Base-by-base conservation (phyloP, 352 stramenopile genomes). In the Phytopythium oedochilum region DNA sequence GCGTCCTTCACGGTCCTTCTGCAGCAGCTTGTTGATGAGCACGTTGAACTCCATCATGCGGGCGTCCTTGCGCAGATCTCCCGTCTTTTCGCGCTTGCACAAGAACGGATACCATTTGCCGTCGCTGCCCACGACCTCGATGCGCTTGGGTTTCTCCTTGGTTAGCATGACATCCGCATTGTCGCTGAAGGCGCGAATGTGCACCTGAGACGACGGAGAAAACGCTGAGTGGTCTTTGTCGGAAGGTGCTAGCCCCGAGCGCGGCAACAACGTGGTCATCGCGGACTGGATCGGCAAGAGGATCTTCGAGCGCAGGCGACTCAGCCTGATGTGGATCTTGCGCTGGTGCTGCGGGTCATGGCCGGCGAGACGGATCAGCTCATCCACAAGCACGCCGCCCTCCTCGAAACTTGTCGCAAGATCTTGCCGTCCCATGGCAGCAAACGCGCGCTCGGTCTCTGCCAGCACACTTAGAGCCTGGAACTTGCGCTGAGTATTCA, bases 31-130 rank as follows among this genome's bases (percentile, higher is more conserved):
- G 80, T 99, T 99, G 46, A 99, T 98, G 61, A 99, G 97, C 53
- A 89, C 97, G 63, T 98, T 99, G 53, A 99, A 97, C 71, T 99
- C 98, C 93, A 99, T 99, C 72, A 99, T 97, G 36, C 97, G 91
- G 22, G 96, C 92, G 77, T 99, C 98, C 78, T 99, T 99, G 38
- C 98, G 85, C 48, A 99, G 78, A 70, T 99, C 98, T 7, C 97
- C 98, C 36, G 97, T 98, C 60, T 96, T 97, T 68, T 99, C 97
- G 45, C 97, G 87, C 57, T 98, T 98, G 68, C 92, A 98, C 42
- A 98, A 59, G 64, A 98, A 98, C 35, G 87, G 75, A 54, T 97
- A 96, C 31, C 69, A 56, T 20, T 82, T 56, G 0, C 91, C 91
- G 53, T 92, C 75, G 17, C 63, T 89, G 8, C 83, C 81, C 17